Conservation (phyloP, 106 monocot genomes). For the Phalaenopsis equestris region DNA sequence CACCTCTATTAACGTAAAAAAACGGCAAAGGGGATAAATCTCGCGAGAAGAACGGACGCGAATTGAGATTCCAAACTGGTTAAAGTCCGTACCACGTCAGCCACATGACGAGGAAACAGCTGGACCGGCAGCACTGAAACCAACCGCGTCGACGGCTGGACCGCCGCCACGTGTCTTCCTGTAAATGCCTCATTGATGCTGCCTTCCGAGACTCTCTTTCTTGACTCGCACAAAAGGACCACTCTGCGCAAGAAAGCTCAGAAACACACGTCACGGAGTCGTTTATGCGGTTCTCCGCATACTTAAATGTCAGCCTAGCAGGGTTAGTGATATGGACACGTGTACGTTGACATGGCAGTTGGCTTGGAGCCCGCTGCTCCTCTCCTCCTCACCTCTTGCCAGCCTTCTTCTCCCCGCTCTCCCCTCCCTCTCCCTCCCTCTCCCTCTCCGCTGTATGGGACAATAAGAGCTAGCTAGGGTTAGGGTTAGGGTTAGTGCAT, state of each 20-base stretch:
- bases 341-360: constrained; percentile 7
- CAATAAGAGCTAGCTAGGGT: not conserved
- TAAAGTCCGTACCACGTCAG: constrained; percentile 1
- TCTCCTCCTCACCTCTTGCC: not conserved
- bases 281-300: not conserved
- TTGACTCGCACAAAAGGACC: not conserved
- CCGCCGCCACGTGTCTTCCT: not conserved
- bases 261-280: not conserved
- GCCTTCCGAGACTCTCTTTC: too few relatives aligned
- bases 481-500: not conserved
- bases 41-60: not conserved
- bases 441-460: not conserved
- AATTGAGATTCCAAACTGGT: not conserved
- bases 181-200: not conserved
- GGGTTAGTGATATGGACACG: not conserved
- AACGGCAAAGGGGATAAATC: not conserved
- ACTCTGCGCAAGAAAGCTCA: not conserved
- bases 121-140: not conserved
- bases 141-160: not conserved
- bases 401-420: not conserved
- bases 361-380: not conserved
- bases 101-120: not conserved
- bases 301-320: not conserved
- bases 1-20: too few relatives aligned
- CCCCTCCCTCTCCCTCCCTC: not conserved